Conservation (phyloP, 2,329 filamentous ascomycete species). For the Trichophyton schoenleinii region DNA sequence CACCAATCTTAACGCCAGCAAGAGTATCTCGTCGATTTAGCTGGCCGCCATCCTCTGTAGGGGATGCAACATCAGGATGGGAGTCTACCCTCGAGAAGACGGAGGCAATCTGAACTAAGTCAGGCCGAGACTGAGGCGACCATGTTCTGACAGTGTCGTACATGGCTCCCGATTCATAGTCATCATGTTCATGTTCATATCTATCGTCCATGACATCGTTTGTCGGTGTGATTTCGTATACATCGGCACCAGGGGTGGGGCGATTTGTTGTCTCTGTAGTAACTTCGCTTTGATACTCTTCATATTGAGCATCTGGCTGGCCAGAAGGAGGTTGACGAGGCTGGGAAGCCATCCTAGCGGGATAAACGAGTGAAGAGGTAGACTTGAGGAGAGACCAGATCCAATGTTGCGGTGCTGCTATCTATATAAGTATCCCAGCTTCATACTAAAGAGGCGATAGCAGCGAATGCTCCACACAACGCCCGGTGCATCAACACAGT, state of each 20-base stretch:
- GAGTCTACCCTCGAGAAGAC: slow-evolving; percentile 10
- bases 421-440: neutral
- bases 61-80: neutral
- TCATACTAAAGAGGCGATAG: neutral
- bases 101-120: slow-evolving; percentile 14
- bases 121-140: slow-evolving; percentile 5
- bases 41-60: neutral
- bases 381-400: neutral
- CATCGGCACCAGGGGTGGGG: neutral
- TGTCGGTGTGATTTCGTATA: neutral
- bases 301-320: neutral
- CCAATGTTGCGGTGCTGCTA: neutral
- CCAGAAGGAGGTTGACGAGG: neutral
- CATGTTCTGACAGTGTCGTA: slow-evolving; percentile 11
- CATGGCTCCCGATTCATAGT: neutral
- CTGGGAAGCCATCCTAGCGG: neutral
- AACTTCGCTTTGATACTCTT: neutral
- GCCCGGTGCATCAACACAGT: neutral
- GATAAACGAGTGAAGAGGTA: neutral
- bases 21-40: slow-evolving; percentile 22
- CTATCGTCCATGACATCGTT: neutral
- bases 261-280: neutral
- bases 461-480: neutral
- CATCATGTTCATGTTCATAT: neutral
- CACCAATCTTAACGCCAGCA: slow-evolving; percentile 31